phyloP scores from a whole-genome alignment of 2,329 filamentous ascomycete genomes.

The Fusarium sp. region DNA sequence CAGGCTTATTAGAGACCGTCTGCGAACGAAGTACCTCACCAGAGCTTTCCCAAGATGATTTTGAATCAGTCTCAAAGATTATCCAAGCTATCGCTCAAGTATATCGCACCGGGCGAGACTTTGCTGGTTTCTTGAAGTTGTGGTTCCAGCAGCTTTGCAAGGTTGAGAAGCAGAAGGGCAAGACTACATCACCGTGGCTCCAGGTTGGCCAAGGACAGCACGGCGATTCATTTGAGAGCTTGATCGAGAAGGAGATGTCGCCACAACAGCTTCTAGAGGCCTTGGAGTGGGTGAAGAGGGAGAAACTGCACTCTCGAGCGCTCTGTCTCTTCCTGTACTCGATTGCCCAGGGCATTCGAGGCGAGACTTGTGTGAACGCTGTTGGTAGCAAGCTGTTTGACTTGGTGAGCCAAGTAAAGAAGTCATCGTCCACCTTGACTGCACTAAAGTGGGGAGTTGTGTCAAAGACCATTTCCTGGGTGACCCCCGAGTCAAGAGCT shows the following conservation, averaged over 20 bases:
- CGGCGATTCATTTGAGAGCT: constrained; percentile 27
- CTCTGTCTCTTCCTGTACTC: constrained; percentile 57
- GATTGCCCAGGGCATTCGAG: constrained; percentile 55
- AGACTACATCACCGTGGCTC: constrained; percentile 50
- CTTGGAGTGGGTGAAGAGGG: constrained; percentile 55
- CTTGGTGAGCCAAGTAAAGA: constrained; percentile 46
- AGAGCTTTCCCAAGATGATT: constrained; percentile 30
- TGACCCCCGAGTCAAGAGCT: constrained; percentile 43
- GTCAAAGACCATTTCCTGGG: constrained; percentile 52
- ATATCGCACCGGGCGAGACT: constrained; percentile 56
- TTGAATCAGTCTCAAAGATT: constrained; percentile 48
- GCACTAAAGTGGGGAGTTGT: constrained; percentile 57
- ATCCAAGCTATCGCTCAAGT: constrained; percentile 57
- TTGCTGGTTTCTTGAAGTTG: constrained; percentile 58
- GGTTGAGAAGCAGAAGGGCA: constrained; percentile 46
- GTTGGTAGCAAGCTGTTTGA: constrained; percentile 54
- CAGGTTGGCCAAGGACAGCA: constrained; percentile 37
- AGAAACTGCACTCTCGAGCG: constrained; percentile 47
- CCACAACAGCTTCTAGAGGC: constrained; percentile 57
- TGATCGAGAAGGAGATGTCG: constrained; percentile 58
- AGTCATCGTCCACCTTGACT: constrained; percentile 45
- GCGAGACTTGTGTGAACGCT: constrained; percentile 57
- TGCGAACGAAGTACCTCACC: constrained; percentile 50
- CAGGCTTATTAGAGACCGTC: constrained; percentile 53
- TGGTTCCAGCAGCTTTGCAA: constrained; percentile 59